These are phyloP conservation scores for Acacia crassicarpa DNA, from an alignment of 306 rosid genomes.

Conservation along the genomic window DNA sequence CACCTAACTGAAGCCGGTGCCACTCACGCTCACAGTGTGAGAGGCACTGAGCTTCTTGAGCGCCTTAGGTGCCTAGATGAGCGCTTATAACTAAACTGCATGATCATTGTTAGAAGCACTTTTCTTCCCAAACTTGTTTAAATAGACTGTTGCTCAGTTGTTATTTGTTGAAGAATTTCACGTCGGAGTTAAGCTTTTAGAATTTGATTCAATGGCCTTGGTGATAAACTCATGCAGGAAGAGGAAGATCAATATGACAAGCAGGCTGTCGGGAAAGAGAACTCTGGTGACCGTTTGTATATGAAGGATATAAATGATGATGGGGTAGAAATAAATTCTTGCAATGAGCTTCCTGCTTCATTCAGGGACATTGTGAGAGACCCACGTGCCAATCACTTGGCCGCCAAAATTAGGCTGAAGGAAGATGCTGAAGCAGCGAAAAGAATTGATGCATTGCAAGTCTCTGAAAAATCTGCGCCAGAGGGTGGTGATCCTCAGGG, in stretches of 20 bases:
- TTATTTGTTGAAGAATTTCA: constrained; percentile 15
- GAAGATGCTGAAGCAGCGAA: constrained; percentile 71
- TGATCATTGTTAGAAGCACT: neutral
- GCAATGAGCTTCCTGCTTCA: constrained; percentile 51
- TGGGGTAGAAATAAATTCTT: constrained; percentile 61
- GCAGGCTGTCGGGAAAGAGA: constrained; percentile 74
- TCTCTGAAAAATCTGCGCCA: constrained; percentile 46
- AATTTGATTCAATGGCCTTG: constrained; percentile 12
- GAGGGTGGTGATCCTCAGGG: constrained; percentile 23
- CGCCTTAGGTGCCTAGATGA: neutral
- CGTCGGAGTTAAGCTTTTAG: neutral
- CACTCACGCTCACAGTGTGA: neutral
- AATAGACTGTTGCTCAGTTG: neutral
- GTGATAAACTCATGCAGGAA: constrained; percentile 51
- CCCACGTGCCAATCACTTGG: constrained; percentile 85
- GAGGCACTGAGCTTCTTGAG: neutral
- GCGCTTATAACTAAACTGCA: neutral
- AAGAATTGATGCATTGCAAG: constrained; percentile 50
- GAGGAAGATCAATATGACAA: constrained; percentile 90
- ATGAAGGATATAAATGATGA: constrained; percentile 68
- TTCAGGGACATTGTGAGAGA: constrained; percentile 54
- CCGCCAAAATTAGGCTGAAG: constrained; percentile 68
- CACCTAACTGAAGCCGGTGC: too few relatives aligned
- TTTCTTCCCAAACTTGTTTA: neutral
- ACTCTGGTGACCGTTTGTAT: constrained; percentile 59